Base-by-base conservation (phyloP, 192 early-diverging fungal genomes). In the Rhizophagus prolifer region DNA sequence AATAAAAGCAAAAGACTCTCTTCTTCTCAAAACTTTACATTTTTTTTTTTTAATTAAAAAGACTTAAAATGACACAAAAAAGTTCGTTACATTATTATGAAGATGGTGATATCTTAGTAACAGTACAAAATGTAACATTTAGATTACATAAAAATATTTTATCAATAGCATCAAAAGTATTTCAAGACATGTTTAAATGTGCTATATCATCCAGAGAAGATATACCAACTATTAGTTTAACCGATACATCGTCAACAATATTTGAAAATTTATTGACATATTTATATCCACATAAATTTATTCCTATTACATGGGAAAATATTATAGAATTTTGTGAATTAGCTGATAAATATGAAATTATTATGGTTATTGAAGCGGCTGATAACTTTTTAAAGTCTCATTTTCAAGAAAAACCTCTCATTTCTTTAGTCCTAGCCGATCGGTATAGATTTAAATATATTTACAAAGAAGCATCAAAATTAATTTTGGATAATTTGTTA, bases 81-180 rank as follows among this genome's bases (percentile, higher is more conserved):
- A 66, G 50, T 54, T 54, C 50, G 6, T 19, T 54, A 23, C 72
- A 74, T 63, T 68, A 74, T 41, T 74, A 74, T 14, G 26, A 26
- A 19, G 72, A 74, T 64, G 72, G 72, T 36, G 72, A 74, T 74
- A 31, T 74, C 10, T 14, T 74, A 34, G 16, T 74, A 19, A 61
- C 8, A 5, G 72, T 74, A 13, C 21, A 31, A 28, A 26, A 66
- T 59, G 62, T 23, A n/a, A n/a, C 28, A 58, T 74, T 74, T 74
- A 7, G 59, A 23, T 19, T 74, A 25, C 72, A 74, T 41, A 61
- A 58, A 63, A 65, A 68, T 12, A 59, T 74, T 63, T 26, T 74
- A 30, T 19, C n/a, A 0, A 65, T 74, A 30, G 72, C 58, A 3
- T 74, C 72, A n/a, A n/a, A 74, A 62, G 28, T 74, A n/a, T 74